Evolutionary conservation across 2,329 filamentous ascomycete species (phyloP).

Genomic region (Leptographium flavum): DNA sequence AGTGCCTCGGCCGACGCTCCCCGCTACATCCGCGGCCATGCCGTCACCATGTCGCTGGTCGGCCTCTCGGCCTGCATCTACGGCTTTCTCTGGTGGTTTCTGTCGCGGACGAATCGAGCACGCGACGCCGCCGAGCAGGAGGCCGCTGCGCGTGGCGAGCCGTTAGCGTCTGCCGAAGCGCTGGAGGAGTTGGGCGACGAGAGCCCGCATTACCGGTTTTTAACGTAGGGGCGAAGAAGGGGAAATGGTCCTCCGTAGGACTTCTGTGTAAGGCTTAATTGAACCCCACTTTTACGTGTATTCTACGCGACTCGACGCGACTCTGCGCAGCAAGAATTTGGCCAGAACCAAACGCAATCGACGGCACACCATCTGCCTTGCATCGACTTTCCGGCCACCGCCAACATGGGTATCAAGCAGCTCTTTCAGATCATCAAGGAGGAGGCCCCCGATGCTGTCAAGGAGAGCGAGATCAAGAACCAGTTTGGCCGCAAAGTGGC

Average conservation of each 20-base stretch:
- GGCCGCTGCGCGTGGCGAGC: slow-evolving; percentile 24
- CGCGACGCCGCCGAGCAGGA: slow-evolving; percentile 24
- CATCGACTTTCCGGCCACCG: neutral
- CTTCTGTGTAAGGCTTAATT: neutral
- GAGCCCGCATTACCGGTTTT: slow-evolving; percentile 34
- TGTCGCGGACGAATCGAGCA: slow-evolving; percentile 30
- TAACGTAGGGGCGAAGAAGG: slow-evolving; percentile 11
- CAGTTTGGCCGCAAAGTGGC: slow-evolving; percentile 98
- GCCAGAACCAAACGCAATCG: neutral
- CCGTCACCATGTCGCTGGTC: slow-evolving; percentile 44
- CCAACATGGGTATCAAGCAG: slow-evolving; percentile 52
- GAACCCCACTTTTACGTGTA: neutral
- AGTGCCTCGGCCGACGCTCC: slow-evolving; percentile 34
- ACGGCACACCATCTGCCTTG: neutral
- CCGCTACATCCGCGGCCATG: slow-evolving; percentile 47
- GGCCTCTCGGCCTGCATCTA: slow-evolving; percentile 38
- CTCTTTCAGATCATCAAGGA: slow-evolving; percentile 75
- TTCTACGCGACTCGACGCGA: no score
- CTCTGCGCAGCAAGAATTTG: neutral
- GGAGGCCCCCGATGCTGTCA: slow-evolving; percentile 88
- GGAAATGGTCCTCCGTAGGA: neutral
- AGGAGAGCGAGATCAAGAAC: slow-evolving; percentile 95
- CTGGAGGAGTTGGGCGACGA: slow-evolving; percentile 37
- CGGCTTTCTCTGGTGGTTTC: slow-evolving; percentile 39
- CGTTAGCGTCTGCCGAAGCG: slow-evolving; percentile 24